Evolutionary conservation across 352 stramenopile genomes (phyloP), one percentile per base, ranked within the genome.

Genomic region (Phytophthora litchii): DNA sequence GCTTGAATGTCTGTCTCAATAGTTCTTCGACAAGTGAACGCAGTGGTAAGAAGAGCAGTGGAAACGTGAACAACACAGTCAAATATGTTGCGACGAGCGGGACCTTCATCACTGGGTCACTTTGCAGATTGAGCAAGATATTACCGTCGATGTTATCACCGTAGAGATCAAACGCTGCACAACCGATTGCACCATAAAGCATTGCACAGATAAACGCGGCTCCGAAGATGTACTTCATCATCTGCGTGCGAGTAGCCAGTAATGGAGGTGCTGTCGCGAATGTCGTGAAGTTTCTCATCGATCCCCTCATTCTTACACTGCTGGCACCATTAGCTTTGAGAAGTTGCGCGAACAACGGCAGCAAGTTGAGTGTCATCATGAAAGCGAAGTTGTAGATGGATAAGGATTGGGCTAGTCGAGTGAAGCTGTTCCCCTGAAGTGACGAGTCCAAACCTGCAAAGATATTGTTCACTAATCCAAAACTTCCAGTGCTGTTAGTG

Each of bases 341-440:
- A 4, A 88, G 66, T 38, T 88, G 74, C 20, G 81, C 70, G 49
- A 89, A 91, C n/a, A 92, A 57, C 54, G 83, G 80, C 21, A 92
- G 54, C 19, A 92, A 50, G 46, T 92, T 92, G 49, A 91, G 64
- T 12, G 89, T 84, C 74, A 90, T 86, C 64, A 89, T 89, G 60
- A 89, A 92, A 0, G 77, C 80, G 41, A 88, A 91, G 54, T 85
- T 91, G 77, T 87, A 91, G 64, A 92, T 85, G 16, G 80, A 89
- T 31, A 89, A 56, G 10, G 74, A 62, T 49, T 89, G 73, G 21
- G 80, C 64, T 5, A 82, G 47, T 14, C 73, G 76, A 37, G 70
- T 72, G 17, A 70, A 61, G 42, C 42, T 53, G 48, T 53, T 70
- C 13, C 54, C 54, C 7, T 48, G 13, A 19, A 60, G 54, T 14